Base-by-base conservation (phyloP, 1,139 yeast species). In the Saccharomycopsis phalli region DNA sequence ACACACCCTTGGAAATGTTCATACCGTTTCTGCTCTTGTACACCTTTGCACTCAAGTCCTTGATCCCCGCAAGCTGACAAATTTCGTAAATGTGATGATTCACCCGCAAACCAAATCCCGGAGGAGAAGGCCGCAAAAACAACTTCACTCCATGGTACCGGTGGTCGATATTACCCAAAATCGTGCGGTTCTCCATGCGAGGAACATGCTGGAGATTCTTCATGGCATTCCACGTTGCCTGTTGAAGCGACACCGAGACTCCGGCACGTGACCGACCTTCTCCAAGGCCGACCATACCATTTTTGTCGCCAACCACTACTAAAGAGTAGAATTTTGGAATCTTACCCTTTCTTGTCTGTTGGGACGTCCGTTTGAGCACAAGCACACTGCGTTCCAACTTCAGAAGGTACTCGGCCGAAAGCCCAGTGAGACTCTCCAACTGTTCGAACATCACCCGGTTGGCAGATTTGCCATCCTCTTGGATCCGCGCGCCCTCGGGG, bases 151-250 rank as follows among this genome's bases (percentile, higher is more conserved):
- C 94, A 55, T 87, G 95, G 62, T 67, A 86, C 57, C 88, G 86
- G 63, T 79, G 71, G 50, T 81, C 81, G 44, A 91, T 70, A 49
- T 82, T 80, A 44, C 95, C 95, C 55, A 78, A 75, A 43, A 93
- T 81, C 26, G 99, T 91, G 65, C 98, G 75, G 53, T 86, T 73
- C 61, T 91, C 96, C 57, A 82, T 81, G 50, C 95, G 73, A 41
- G 95, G 94, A 41, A 93, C 74, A 49, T 80, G 76, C 27, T 74
- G 71, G 58, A 93, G 67, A 60, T 86, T 86, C 62, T 86, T 84
- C 42, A 88, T 82, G 2, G 97, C 97, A 55, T 82, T 81, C 94
- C 95, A 84, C 59, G 81, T 88, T 6, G 97, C 96, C 56, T 86
- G 84, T 34, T 76, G 67, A 28, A 81, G 72, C 2, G 98, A 95